Evolutionary conservation across 202 grass and related monocot genomes (phyloP).

Genomic region (Setaria italica): DNA sequence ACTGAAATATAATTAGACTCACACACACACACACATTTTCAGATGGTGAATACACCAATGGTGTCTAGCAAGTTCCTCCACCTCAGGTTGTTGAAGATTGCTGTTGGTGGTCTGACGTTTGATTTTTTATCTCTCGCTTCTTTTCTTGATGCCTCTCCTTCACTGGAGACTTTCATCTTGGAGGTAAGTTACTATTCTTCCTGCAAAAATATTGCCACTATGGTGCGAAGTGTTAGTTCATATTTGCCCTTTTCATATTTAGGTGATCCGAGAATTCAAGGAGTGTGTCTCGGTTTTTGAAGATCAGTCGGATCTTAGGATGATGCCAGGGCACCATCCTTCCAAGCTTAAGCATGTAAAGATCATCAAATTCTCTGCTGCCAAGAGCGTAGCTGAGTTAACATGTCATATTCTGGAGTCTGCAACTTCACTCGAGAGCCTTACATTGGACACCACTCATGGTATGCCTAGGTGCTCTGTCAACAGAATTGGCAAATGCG

Average conservation of each 20-base stretch:
- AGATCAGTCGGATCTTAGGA: background rate
- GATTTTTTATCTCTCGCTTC: conserved; percentile 2
- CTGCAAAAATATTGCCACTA: background rate
- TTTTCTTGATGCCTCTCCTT: background rate
- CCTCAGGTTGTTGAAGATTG: background rate
- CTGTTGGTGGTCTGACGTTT: background rate
- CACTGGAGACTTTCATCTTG: background rate
- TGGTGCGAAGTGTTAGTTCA: too few relatives aligned
- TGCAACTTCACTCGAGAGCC: background rate
- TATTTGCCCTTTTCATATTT: background rate
- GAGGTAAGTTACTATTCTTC: background rate
- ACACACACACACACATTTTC: background rate
- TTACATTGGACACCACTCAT: conserved; percentile 25
- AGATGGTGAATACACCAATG: background rate
- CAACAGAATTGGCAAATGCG: background rate
- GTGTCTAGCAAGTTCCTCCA: background rate
- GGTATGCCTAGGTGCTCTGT: background rate
- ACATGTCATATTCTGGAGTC: conserved; percentile 16
- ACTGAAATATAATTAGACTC: background rate
- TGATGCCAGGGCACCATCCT: background rate
- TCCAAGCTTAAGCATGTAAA: background rate
- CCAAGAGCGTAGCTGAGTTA: background rate
- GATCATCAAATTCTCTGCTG: conserved; percentile 1
- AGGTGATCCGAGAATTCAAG: background rate
- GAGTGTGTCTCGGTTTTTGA: background rate